Evolutionary conservation across 352 stramenopile species (phyloP), one percentile per base, ranked within the genome.

Genomic region (Phytophthora tentaculata): DNA sequence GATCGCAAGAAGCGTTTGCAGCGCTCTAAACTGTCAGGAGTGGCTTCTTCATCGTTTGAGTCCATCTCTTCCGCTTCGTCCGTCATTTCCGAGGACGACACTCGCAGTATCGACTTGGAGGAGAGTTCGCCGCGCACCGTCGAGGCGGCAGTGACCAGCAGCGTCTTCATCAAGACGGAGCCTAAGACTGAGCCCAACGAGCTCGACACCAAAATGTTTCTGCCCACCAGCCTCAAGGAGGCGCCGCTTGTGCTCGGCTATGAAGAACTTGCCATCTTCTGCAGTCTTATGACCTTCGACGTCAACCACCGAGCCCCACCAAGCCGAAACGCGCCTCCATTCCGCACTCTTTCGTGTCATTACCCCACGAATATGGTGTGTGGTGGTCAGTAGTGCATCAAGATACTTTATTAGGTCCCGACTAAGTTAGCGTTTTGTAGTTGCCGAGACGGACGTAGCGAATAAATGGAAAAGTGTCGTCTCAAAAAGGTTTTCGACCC

Each of bases 1-100:
- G 86, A 94, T 69, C 84, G 84, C 63, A 94, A 94, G 81, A 94
- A 94, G 78, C 84, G 86, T 8, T 48, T 91, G 57, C 71, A 87
- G 62, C 84, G 83, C 22, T 71, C 71, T 24, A 68, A 67, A 32
- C 17, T 44, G 29, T 23, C 47, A 19, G 17, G 52, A 3, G 23
- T 43, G 43, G 47, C 55, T 26, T 69, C 57, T 37, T 78, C 80
- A 24, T 71, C 81, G 16, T 90, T 78, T 65, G 74, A 71, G 23
- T 63, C 64, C 35, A 52, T 78, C 35, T 76, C 78, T 24, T 81
- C 77, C 16, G 67, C 47, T 23, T 57, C 32, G 16, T 64, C 57
- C 3, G 61, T 77, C 45, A 76, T 69, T 20, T 83, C 73, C 17
- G 66, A 87, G 43, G 76, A 88, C 23, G 69, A 91, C 50, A 26